Percentiles rank a stretch among this genome's conserved stretches.
Conservation (phyloP, 2,329 filamentous ascomycete genomes). For the Tolypocladium nubicola region DNA sequence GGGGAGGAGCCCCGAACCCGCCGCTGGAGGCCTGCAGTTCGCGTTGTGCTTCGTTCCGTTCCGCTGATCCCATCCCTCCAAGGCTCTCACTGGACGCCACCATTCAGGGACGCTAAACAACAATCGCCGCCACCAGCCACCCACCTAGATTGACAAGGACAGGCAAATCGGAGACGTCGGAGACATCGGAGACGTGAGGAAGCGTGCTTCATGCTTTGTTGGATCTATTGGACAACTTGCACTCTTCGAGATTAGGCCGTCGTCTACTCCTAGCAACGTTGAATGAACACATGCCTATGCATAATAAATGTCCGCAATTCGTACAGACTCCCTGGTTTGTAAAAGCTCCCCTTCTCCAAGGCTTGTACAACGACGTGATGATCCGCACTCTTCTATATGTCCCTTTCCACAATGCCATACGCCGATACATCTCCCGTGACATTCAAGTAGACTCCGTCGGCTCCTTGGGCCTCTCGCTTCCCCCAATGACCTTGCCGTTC, state of each 20-base stretch:
- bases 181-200: background rate
- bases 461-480: background rate
- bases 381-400: background rate
- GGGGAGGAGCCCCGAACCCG: background rate
- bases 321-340: background rate
- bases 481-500: conserved; percentile 26
- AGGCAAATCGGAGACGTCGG: background rate
- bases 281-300: background rate
- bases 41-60: no score
- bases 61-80: no score
- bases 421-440: background rate
- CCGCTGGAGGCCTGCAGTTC: no score
- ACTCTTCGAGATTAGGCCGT: no score
- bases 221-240: background rate
- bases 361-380: background rate
- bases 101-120: no score
- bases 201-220: rapidly evolving
- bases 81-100: no score
- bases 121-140: no score
- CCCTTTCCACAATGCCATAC: background rate
- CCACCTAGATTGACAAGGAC: background rate
- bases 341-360: background rate
- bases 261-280: background rate
- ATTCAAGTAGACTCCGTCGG: background rate
- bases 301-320: background rate